Evolutionary conservation across 768 basidiomycete species (phyloP).

Genomic region (Amanita exitialis): DNA sequence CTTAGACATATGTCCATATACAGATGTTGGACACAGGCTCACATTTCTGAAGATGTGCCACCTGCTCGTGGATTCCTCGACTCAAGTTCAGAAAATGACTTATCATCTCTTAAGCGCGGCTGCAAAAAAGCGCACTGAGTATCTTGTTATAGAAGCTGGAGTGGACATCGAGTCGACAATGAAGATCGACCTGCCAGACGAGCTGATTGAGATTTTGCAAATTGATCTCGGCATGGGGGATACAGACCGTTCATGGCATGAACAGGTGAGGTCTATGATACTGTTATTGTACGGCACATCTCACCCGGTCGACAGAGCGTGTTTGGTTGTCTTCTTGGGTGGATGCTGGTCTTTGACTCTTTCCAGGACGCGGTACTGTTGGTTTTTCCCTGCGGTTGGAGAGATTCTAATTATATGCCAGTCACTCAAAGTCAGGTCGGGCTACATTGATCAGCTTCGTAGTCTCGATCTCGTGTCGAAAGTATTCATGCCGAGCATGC

Average conservation of each 20-base stretch:
- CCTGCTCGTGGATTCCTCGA: slow-evolving; percentile 55
- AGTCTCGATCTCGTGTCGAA: slow-evolving; percentile 51
- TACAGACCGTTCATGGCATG: slow-evolving; percentile 22
- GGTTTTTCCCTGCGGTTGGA: too few species aligned
- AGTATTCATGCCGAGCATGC: slow-evolving; percentile 62
- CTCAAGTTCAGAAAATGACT: slow-evolving; percentile 64
- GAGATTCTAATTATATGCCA: slow-evolving; percentile 19
- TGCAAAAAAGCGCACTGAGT: slow-evolving; percentile 66
- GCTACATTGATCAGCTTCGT: slow-evolving; percentile 81
- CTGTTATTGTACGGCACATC: not conserved
- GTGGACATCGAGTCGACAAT: slow-evolving; percentile 57
- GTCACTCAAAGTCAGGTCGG: slow-evolving; percentile 81
- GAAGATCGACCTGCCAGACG: slow-evolving; percentile 49
- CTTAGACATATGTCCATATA: not conserved
- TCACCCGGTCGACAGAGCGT: slow-evolving; percentile 23
- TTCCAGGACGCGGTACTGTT: slow-evolving; percentile 72
- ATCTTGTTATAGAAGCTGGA: slow-evolving; percentile 80
- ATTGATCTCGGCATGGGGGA: slow-evolving; percentile 31
- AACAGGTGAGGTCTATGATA: slow-evolving; percentile 20
- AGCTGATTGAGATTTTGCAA: slow-evolving; percentile 57
- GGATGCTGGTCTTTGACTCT: slow-evolving; percentile 85
- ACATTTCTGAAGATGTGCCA: slow-evolving; percentile 56
- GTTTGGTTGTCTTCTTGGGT: slow-evolving; percentile 68
- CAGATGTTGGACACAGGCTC: not conserved
- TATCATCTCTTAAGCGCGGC: slow-evolving; percentile 65